Conservation (phyloP, 2,329 filamentous ascomycete species). For the Emericellopsis atlantica region DNA sequence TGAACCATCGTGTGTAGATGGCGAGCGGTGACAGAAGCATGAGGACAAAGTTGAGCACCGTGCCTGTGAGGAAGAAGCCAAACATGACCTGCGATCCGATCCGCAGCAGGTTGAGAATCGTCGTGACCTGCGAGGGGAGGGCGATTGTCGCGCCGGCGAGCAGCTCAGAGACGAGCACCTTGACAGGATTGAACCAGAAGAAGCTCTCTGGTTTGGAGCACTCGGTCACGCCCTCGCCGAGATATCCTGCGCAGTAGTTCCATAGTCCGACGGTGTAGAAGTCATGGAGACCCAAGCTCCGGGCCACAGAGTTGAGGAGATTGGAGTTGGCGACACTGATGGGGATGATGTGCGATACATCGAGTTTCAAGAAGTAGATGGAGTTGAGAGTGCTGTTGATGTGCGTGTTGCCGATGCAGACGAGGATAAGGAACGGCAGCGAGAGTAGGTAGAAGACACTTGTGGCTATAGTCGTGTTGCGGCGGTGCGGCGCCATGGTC, state of each 20-base stretch:
- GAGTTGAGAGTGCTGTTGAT: slow-evolving; percentile 47
- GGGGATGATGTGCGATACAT: slow-evolving; percentile 73
- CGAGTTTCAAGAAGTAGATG: slow-evolving; percentile 76
- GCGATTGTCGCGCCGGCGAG: slow-evolving; percentile 74
- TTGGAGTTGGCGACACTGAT: slow-evolving; percentile 56
- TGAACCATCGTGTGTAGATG: slow-evolving; percentile 42
- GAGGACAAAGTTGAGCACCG: slow-evolving; percentile 58
- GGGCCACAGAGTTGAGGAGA: slow-evolving; percentile 78
- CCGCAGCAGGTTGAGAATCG: slow-evolving; percentile 62
- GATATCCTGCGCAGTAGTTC: slow-evolving; percentile 84
- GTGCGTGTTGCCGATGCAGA: slow-evolving; percentile 62
- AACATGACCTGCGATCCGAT: slow-evolving; percentile 80
- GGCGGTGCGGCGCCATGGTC: slow-evolving; percentile 18
- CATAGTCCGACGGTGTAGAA: slow-evolving; percentile 90
- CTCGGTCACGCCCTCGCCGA: slow-evolving; percentile 57
- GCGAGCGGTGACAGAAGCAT: slow-evolving; percentile 52
- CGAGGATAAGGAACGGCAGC: slow-evolving; percentile 68
- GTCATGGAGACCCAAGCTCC: slow-evolving; percentile 77
- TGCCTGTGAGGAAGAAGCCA: slow-evolving; percentile 65
- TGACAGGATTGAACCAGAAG: slow-evolving; percentile 87
- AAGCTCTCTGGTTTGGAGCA: slow-evolving; percentile 60
- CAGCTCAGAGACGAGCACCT: slow-evolving; percentile 68
- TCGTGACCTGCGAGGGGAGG: slow-evolving; percentile 59
- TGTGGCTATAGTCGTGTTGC: slow-evolving; percentile 50
- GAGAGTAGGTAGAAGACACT: slow-evolving; percentile 61